Percentiles rank a stretch among this genome's conserved stretches.
Evolutionary conservation across 1,284 basidiomycete genomes (phyloP).

Genomic region (Rhodofomes roseus): DNA sequence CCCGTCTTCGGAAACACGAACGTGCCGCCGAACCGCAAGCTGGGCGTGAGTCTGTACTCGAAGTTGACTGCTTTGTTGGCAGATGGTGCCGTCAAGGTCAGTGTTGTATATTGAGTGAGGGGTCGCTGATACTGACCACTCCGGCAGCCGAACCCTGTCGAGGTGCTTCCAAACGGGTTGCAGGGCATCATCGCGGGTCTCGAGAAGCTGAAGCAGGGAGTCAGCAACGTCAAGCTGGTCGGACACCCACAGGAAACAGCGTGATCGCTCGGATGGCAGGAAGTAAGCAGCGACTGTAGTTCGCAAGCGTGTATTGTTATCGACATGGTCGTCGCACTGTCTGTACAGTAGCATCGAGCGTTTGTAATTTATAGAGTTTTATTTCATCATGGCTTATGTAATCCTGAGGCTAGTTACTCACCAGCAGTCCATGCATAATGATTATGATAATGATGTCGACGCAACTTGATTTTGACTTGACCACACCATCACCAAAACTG

Average conservation of each 20-base stretch:
- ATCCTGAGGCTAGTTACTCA: no score
- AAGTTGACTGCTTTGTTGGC: constrained; percentile 13
- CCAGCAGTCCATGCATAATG: no score
- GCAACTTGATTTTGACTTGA: no score
- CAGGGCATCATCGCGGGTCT: constrained; percentile 40
- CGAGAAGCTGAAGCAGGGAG: constrained; percentile 33
- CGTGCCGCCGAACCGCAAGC: constrained; percentile 6
- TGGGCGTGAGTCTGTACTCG: constrained; percentile 10
- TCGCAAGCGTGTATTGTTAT: neutral
- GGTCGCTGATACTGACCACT: neutral
- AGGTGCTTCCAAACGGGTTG: constrained; percentile 44
- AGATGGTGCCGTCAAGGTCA: constrained; percentile 15
- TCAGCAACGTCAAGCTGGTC: constrained; percentile 49
- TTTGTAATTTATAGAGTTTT: no score
- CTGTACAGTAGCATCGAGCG: no score
- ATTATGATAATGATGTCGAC: no score
- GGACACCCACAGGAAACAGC: constrained; percentile 42
- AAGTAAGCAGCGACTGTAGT: no score
- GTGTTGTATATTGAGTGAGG: neutral
- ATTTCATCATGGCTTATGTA: no score
- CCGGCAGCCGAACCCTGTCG: constrained; percentile 24
- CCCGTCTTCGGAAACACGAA: constrained; percentile 8
- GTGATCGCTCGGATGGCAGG: no score
- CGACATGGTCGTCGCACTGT: no score
- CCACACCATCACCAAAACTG: no score